Conservation (phyloP, 345 rosid genomes). For the Cardamine resedifolia region DNA sequence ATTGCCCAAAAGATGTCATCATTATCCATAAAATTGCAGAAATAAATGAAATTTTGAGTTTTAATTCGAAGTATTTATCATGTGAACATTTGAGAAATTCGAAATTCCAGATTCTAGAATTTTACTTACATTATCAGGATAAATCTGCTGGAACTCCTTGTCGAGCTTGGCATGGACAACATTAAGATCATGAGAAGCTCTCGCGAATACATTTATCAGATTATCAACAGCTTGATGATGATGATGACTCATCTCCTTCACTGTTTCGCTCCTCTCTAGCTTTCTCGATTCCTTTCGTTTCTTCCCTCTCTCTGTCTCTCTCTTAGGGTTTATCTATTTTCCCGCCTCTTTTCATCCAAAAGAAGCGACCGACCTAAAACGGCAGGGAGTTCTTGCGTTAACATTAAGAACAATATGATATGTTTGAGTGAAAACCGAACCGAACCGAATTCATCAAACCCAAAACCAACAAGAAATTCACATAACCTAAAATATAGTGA, state of each 20-base stretch:
- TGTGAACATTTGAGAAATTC: neutral
- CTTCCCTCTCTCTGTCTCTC: neutral
- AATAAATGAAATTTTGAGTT: neutral
- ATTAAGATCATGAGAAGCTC: constrained; percentile 68
- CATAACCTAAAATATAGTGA: too few species aligned
- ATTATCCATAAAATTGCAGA: neutral
- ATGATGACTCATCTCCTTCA: constrained; percentile 41
- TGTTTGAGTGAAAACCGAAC: neutral
- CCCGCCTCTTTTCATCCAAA: constrained; percentile 28
- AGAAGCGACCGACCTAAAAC: neutral
- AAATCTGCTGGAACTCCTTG: constrained; percentile 69
- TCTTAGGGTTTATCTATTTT: constrained; percentile 28
- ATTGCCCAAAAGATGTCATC: neutral
- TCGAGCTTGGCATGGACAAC: constrained; percentile 70
- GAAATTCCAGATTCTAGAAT: neutral
- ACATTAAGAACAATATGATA: neutral
- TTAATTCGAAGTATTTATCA: neutral
- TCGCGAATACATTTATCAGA: constrained; percentile 58
- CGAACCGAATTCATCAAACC: neutral
- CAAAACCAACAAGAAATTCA: too few species aligned
- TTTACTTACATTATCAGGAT: constrained; percentile 68
- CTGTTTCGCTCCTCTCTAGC: neutral
- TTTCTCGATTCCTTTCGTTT: neutral
- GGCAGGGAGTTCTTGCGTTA: neutral
- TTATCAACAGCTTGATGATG: constrained; percentile 48